These are phyloP conservation scores for Entophlyctis helioformis DNA, from an alignment of 192 early-diverging fungal genomes.

Conservation along the genomic window DNA sequence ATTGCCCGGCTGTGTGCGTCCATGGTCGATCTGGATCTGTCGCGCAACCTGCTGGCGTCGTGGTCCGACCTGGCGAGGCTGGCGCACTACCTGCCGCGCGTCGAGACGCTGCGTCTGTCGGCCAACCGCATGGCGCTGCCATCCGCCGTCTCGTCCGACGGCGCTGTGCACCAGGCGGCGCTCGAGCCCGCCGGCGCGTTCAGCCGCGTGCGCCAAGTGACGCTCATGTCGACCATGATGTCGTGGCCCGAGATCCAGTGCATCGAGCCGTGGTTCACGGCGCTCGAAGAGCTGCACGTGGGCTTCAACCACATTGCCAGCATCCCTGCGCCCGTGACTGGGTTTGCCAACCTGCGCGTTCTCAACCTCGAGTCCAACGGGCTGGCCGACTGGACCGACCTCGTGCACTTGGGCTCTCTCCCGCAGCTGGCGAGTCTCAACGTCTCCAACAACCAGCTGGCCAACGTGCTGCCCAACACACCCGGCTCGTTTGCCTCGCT, in stretches of 20 bases:
- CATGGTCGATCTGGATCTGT: constrained; percentile 33
- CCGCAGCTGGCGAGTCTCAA: constrained; percentile 12
- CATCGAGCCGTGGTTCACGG: constrained; percentile 11
- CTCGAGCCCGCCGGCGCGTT: constrained; percentile 5
- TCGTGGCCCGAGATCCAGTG: constrained; percentile 17
- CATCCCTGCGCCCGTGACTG: no score
- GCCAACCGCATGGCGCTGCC: constrained; percentile 19
- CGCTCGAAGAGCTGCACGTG: constrained; percentile 23
- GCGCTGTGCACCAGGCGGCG: background rate
- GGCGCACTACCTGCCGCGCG: constrained; percentile 8
- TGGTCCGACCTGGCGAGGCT: constrained; percentile 26
- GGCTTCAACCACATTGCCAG: constrained; percentile 21
- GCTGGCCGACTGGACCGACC: constrained; percentile 18
- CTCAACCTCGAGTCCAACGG: constrained; percentile 27
- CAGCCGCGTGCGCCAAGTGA: constrained; percentile 11
- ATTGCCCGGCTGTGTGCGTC: constrained; percentile 9
- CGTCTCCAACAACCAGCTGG: constrained; percentile 13
- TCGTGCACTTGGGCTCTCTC: constrained; percentile 6
- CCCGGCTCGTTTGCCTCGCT: constrained; percentile 7
- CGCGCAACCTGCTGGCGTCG: constrained; percentile 17
- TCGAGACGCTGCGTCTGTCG: constrained; percentile 23
- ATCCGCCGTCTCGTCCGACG: background rate
- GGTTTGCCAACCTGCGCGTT: constrained; percentile 11
- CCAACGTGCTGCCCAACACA: constrained; percentile 1
- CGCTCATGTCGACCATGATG: constrained; percentile 17